Evolutionary conservation across 768 basidiomycete species (phyloP).

Genomic region (Leccinum longicurvipes): DNA sequence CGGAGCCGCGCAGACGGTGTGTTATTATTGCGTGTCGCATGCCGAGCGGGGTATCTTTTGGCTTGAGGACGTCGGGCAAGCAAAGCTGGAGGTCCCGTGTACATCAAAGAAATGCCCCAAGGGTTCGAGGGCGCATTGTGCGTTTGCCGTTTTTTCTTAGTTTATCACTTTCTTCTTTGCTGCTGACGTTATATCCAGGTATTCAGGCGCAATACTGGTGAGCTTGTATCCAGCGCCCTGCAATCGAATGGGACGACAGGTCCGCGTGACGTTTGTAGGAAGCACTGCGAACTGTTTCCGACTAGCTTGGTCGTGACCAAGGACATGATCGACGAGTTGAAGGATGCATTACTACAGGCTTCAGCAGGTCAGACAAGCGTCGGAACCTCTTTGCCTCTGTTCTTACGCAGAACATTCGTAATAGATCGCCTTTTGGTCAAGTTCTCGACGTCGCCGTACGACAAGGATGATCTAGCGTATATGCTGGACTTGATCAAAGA

Average conservation of each 20-base stretch:
- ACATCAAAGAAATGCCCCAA: conserved; percentile 18
- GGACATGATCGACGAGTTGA: conserved; percentile 16
- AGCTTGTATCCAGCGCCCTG: background rate
- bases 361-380: conserved; percentile 23
- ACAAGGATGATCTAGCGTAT: conserved; percentile 17
- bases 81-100: conserved; percentile 17
- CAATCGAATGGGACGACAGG: background rate
- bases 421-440: conserved; percentile 29
- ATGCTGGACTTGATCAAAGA: conserved; percentile 30
- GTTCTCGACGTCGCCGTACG: conserved; percentile 33
- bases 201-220: conserved; percentile 31
- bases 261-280: conserved; percentile 12
- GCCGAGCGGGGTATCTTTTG: conserved; percentile 28
- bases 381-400: background rate
- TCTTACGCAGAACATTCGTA: background rate
- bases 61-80: conserved; percentile 23
- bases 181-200: conserved; percentile 13
- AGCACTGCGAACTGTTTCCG: conserved; percentile 32
- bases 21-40: conserved; percentile 30
- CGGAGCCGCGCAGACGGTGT: background rate
- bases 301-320: conserved; percentile 22
- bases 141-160: conserved; percentile 2
- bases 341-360: conserved; percentile 24
- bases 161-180: background rate
- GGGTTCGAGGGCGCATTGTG: conserved; percentile 23